Conservation (phyloP, 352 stramenopile genomes). For the Phytophthora pinifolia region DNA sequence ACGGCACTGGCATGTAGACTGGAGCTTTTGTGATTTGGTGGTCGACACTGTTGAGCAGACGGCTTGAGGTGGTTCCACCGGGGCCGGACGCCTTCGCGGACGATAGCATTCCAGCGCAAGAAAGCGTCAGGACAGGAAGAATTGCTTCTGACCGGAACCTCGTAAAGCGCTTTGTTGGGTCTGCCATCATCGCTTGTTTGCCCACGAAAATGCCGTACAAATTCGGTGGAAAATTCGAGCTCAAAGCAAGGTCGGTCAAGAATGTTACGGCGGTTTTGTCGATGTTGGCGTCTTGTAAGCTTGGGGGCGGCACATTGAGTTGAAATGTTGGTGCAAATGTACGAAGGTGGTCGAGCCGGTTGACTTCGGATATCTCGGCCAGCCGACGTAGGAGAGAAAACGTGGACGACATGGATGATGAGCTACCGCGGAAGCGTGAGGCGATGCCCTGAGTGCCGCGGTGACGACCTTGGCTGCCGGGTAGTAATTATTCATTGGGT, state of each 20-base stretch:
- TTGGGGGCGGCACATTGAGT: too few relatives aligned
- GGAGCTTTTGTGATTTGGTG: background rate
- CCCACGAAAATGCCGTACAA: background rate
- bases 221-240: background rate
- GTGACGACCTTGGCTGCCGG: too few relatives aligned
- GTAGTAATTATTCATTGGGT: background rate
- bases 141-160: background rate
- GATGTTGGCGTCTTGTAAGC: too few relatives aligned
- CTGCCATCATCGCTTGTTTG: constrained; percentile 1
- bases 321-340: too few relatives aligned
- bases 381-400: too few relatives aligned
- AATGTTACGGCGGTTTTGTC: too few relatives aligned
- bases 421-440: too few relatives aligned
- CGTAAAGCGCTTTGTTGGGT: constrained; percentile 11
- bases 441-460: too few relatives aligned
- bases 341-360: too few relatives aligned
- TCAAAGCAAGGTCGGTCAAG: background rate
- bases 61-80: background rate
- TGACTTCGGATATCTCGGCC: too few relatives aligned
- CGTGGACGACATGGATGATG: too few relatives aligned
- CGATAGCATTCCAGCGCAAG: constrained; percentile 4
- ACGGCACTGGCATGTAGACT: background rate
- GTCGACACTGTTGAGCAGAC: background rate
- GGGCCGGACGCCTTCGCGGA: background rate
- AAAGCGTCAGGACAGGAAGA: background rate